Conservation (phyloP, 1,284 basidiomycete genomes). For the Sutorius eximius region DNA sequence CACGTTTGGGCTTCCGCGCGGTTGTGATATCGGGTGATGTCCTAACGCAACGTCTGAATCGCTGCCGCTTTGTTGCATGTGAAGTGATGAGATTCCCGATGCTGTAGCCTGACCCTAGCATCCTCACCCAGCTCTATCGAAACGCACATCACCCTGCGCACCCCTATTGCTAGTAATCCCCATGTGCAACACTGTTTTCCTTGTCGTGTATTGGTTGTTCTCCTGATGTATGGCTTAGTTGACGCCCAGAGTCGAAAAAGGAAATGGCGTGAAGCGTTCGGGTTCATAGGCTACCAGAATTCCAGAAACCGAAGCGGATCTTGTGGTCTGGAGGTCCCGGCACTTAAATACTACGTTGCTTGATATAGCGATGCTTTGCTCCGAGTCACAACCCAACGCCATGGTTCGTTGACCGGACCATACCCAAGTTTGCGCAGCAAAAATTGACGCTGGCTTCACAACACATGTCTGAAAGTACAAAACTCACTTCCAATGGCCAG, state of each 20-base stretch:
- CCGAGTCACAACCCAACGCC: background rate
- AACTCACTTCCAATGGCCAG: background rate
- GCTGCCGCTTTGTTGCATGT: too few species aligned
- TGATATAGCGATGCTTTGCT: background rate
- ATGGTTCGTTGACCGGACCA: background rate
- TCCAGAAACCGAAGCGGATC: background rate
- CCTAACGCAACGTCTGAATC: too few species aligned
- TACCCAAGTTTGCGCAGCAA: background rate
- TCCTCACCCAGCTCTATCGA: background rate
- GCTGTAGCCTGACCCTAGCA: too few species aligned
- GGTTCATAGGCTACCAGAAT: background rate
- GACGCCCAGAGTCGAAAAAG: background rate
- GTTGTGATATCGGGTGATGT: too few species aligned
- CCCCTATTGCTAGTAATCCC: background rate
- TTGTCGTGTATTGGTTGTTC: background rate
- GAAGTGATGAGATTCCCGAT: too few species aligned
- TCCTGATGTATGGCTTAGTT: constrained; percentile 36
- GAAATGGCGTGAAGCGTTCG: background rate
- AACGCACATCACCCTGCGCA: background rate
- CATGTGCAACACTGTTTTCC: background rate
- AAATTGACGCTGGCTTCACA: background rate
- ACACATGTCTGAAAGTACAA: background rate
- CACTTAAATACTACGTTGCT: too few species aligned
- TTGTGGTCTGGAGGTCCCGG: background rate
- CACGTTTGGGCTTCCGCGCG: too few species aligned